phyloP scores from a whole-genome alignment of 2,329 filamentous ascomycete genomes.

The Calonectria pseudoturangicola region DNA sequence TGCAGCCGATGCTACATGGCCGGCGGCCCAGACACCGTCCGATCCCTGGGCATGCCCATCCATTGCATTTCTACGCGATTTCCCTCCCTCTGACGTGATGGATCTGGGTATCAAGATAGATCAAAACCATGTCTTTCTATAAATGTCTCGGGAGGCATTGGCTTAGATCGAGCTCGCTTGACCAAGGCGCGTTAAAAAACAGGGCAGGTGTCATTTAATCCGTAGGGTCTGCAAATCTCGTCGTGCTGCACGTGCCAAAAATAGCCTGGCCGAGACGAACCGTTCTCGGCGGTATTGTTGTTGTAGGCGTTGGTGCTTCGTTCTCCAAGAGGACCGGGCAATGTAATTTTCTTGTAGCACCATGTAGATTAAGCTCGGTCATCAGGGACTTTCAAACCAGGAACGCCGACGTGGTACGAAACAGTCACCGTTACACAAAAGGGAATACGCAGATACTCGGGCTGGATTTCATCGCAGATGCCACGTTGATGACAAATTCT shows the following conservation, averaged over 20 bases:
- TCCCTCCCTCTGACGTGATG: too few relatives aligned
- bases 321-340: conserved; percentile 11
- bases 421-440: conserved; percentile 9
- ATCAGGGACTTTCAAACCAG: neutral
- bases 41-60: neutral
- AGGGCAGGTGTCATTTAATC: neutral
- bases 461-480: neutral
- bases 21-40: neutral
- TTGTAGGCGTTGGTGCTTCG: conserved; percentile 8
- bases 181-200: neutral
- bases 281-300: neutral
- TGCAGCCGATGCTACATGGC: neutral
- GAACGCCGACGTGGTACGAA: conserved; percentile 1
- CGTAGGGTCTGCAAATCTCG: neutral
- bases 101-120: neutral
- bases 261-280: neutral
- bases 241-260: neutral
- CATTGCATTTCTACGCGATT: too few relatives aligned
- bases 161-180: neutral
- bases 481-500: conserved; percentile 11
- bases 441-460: neutral
- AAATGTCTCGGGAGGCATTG: neutral
- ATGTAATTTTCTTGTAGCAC: conserved; percentile 1
- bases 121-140: conserved; percentile 15
- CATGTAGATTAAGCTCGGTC: conserved; percentile 1